Evolutionary conservation across 306 rosid species (phyloP).

Genomic region (Castanospermum australe): DNA sequence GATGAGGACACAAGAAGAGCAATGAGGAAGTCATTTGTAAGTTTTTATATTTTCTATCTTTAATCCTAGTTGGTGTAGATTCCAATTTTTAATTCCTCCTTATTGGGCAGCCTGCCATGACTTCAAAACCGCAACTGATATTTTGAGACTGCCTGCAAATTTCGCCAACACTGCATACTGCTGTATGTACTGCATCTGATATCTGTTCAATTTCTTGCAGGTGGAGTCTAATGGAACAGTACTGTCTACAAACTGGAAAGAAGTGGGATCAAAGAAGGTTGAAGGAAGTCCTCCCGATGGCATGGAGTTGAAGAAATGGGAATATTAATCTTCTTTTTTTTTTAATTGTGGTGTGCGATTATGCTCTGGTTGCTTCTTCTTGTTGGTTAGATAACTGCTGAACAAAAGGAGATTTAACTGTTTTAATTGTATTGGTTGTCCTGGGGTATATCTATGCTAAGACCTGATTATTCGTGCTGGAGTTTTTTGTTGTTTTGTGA

Average conservation of each 20-base stretch:
- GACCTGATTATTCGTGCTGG: not conserved
- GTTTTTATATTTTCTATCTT: not conserved
- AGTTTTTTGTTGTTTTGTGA: not conserved
- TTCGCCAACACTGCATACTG: not conserved
- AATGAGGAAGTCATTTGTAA: conserved; percentile 76
- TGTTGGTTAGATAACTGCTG: not conserved
- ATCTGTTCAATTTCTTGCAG: conserved; percentile 13
- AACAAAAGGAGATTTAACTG: not conserved
- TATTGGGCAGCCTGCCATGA: not conserved
- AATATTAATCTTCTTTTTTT: conserved; percentile 26
- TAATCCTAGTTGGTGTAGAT: not conserved
- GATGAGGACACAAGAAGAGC: conserved; percentile 75
- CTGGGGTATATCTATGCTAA: not conserved
- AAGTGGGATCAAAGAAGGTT: conserved; percentile 75
- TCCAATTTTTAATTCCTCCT: not conserved
- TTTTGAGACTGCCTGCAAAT: not conserved
- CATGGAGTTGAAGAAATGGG: conserved; percentile 86
- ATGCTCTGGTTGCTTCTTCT: conserved; percentile 10
- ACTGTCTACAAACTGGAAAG: conserved; percentile 78
- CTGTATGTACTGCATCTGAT: not conserved
- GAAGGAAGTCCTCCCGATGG: conserved; percentile 94
- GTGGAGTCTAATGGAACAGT: conserved; percentile 73
- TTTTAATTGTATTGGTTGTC: not conserved
- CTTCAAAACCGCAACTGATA: not conserved
- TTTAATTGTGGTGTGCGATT: conserved; percentile 19